phyloP scores from a whole-genome alignment of 441 rosid species.

The Brassica hybrid region DNA sequence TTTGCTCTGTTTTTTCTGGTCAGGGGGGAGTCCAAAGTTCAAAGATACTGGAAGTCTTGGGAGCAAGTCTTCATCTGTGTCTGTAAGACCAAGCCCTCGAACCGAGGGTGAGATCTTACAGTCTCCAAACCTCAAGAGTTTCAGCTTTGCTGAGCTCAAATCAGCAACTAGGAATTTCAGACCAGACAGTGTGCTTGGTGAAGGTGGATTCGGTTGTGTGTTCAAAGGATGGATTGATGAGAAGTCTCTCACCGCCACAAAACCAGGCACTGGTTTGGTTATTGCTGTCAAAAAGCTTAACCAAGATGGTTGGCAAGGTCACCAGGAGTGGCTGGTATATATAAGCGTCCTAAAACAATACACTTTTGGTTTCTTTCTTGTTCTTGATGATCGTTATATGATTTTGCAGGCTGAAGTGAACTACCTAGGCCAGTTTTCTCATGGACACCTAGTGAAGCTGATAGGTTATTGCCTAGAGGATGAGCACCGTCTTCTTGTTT shows the following conservation, averaged over 20 bases:
- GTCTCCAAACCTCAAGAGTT: constrained; percentile 64
- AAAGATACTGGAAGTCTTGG: constrained; percentile 54
- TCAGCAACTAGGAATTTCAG: constrained; percentile 71
- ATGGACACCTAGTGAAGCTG: constrained; percentile 66
- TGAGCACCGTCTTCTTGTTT: constrained; percentile 70
- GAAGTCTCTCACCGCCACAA: constrained; percentile 55
- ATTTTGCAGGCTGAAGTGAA: constrained; percentile 62
- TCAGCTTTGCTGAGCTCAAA: constrained; percentile 57
- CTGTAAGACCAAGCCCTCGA: constrained; percentile 56
- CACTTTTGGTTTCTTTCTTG: neutral
- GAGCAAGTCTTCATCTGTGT: constrained; percentile 55
- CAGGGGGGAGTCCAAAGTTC: constrained; percentile 68
- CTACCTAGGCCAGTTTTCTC: constrained; percentile 67
- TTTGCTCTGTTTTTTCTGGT: constrained; percentile 11
- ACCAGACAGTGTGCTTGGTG: constrained; percentile 76
- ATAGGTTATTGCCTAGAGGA: constrained; percentile 72
- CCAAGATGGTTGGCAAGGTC: constrained; percentile 68
- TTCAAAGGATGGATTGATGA: constrained; percentile 84
- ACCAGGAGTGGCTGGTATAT: constrained; percentile 60
- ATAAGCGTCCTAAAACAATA: neutral
- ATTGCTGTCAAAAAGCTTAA: constrained; percentile 65
- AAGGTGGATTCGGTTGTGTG: constrained; percentile 85
- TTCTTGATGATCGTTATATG: neutral
- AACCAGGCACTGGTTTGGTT: constrained; percentile 64
- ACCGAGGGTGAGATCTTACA: constrained; percentile 71